Base-by-base conservation (phyloP, 225 moss, liverwort and hornwort genomes). In the Bryum argenteum region DNA sequence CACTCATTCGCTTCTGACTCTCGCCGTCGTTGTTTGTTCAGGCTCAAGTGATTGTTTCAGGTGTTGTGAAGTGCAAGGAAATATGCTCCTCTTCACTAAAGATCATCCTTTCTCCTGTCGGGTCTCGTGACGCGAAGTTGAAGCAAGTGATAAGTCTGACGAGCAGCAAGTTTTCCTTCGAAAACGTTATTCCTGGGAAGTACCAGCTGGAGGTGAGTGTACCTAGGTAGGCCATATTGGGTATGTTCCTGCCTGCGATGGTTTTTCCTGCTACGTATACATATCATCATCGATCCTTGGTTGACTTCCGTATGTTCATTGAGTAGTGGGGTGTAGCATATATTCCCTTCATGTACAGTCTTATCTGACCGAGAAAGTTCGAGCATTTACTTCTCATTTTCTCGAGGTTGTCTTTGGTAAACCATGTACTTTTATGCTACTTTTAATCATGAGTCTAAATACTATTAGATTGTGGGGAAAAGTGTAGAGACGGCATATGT, bases 21-120 rank as follows among this genome's bases (percentile, higher is more conserved):
- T 45, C 58, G 1, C 8, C 33, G 8, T 45, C 23, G 17, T 42
- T 55, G 3, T 40, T 15, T 42, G 54, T 67, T 23, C 74, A 91
- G 91, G 90, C 88, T 57, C 90, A 85, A 84, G 90, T 91, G 56
- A 85, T 85, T 56, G 83, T 94, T 77, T 85, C 82, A 68, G 94
- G 94, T 73, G 73, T 77, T 48, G 88, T 91, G 38, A 87, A 76
- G 71, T 90, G 90, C 63, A 94, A 90, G 67, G 88, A 82, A 9
- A 59, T 76, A n/a, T 90, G 84, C 80, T 85, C 90, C 68, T 67
- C 90, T 11, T 61, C 61, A 19, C 80, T 94, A 41, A 65, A 66
- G 21, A 72, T 91, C 5, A 68, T 83, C 44, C 79, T 94, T 66
- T 71, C 65, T 40, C 77, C 85, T 69, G 10, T 83, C 19, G 77